Evolutionary conservation across 345 rosid genomes (phyloP).

Genomic region (Nephelium lappaceum): DNA sequence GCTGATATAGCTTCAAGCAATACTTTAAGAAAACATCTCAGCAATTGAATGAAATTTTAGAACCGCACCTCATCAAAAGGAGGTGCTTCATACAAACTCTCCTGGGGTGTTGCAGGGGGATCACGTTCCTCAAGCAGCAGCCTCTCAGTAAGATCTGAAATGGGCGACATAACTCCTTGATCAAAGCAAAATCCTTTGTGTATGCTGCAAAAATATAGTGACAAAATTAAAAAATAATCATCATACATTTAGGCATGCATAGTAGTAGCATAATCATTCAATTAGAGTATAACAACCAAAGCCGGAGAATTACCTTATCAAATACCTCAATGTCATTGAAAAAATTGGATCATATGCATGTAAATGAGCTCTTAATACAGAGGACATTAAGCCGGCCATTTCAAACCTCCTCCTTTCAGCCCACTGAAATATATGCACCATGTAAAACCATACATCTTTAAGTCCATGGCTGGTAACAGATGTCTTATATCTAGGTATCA

Average conservation of each 20-base stretch:
- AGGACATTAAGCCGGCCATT: slow-evolving; percentile 88
- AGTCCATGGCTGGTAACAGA: neutral
- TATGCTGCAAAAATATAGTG: slow-evolving; percentile 59
- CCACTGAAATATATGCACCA: slow-evolving; percentile 63
- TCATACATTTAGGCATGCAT: slow-evolving; percentile 1
- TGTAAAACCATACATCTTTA: slow-evolving; percentile 18
- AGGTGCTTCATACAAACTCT: slow-evolving; percentile 72
- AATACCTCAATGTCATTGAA: slow-evolving; percentile 83
- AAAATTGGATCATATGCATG: slow-evolving; percentile 86
- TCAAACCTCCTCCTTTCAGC: slow-evolving; percentile 84
- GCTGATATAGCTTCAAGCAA: neutral
- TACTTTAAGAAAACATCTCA: slow-evolving; percentile 7
- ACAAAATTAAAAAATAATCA: slow-evolving; percentile 13
- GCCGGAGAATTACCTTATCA: slow-evolving; percentile 58
- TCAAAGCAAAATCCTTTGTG: slow-evolving; percentile 81
- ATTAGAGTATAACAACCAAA: neutral
- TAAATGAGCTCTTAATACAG: slow-evolving; percentile 84
- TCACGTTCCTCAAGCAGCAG: slow-evolving; percentile 89
- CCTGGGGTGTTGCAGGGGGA: slow-evolving; percentile 72
- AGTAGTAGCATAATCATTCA: neutral
- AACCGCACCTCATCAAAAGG: slow-evolving; percentile 89
- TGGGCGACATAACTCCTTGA: slow-evolving; percentile 76
- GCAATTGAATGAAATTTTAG: slow-evolving; percentile 3
- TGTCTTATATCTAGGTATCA: neutral
- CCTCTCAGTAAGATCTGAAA: slow-evolving; percentile 85